Base-by-base conservation (phyloP, 164 flowering plant species). In the Paratinospora sagittata region DNA sequence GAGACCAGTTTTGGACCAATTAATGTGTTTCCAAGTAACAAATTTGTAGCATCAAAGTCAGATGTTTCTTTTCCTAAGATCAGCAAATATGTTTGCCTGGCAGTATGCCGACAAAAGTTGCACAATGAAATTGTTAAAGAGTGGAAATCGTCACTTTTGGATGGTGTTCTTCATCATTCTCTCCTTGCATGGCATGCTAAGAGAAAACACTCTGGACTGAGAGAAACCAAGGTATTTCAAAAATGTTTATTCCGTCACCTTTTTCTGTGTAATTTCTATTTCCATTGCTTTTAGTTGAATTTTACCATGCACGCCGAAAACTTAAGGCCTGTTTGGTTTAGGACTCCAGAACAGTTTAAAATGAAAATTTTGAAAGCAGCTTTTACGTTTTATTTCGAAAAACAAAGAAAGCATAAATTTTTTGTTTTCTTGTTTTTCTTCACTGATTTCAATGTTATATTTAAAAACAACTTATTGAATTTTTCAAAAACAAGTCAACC, bases 51-150 rank as follows among this genome's bases (percentile, higher is more conserved):
- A 58, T 68, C 82, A 33, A 73, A 80, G 63, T 76, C 81, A 8
- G 76, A 75, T 75, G 82, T 82, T 21, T 57, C 45, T 71, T 39
- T 55, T 45, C 76, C 82, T 12, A 84, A 82, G 77, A 75, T 85
- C 52, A 83, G 76, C 41, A 65, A 76, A 75, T 83, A 85, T 78
- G 80, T 89, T 69, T 78, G 86, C 27, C 69, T 85, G 77, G 89
- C 97, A 73, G 71, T 87, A 63, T 90, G 78, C 78, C 82, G 95
- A 39, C 93, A 87, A 73, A 90, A 85, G 82, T 71, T 96, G 80
- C 92, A 90, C 75, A 82, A 87, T 64, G 79, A 77, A 67, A 90
- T 86, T 26, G 81, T 90, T 41, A 79, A 77, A 57, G 85, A 87
- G 70, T 90, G 91, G 86, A 86, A 68, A 68, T 73, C 83, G 10